These are phyloP conservation scores for Xylaria sp. DNA, from an alignment of 2,329 filamentous ascomycete species.

Conservation along the genomic window DNA sequence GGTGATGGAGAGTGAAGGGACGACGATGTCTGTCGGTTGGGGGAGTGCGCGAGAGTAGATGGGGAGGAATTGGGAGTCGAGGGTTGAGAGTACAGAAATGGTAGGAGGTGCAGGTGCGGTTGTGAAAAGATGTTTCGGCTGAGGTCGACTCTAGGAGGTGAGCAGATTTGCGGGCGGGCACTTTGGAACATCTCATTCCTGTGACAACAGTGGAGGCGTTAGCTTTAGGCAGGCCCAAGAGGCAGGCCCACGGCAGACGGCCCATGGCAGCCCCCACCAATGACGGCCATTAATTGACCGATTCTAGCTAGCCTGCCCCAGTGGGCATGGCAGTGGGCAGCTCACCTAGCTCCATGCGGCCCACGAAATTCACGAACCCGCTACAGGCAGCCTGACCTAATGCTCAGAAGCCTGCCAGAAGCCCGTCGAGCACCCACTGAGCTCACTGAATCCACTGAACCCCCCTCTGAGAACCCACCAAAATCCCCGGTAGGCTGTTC, in stretches of 20 bases:
- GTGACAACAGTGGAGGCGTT: conserved; percentile 31
- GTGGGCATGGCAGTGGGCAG: background rate
- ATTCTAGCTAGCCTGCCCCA: conserved; percentile 22
- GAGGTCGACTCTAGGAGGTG: background rate
- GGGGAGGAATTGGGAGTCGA: too few species aligned
- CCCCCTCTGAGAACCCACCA: conserved; percentile 3
- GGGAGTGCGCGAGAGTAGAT: background rate
- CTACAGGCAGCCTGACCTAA: background rate
- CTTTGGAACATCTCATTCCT: conserved; percentile 33
- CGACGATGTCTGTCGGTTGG: conserved; percentile 9
- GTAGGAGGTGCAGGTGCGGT: background rate
- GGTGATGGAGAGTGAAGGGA: conserved; percentile 8
- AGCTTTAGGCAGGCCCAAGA: too few species aligned
- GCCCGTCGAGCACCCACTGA: background rate
- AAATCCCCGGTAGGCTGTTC: background rate
- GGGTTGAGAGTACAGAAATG: background rate
- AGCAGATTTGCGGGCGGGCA: conserved; percentile 1
- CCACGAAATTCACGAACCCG: background rate
- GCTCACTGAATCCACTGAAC: too few species aligned
- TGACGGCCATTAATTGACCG: conserved; percentile 22
- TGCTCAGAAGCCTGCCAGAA: background rate
- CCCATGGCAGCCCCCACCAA: conserved; percentile 17
- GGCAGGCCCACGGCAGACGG: too few species aligned
- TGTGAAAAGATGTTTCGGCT: background rate
- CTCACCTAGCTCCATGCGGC: conserved; percentile 21